Percentiles rank a stretch among this genome's conserved stretches.
phyloP scores from a whole-genome alignment of 371 early-diverging fungal genomes.

The Mucor indicus region DNA sequence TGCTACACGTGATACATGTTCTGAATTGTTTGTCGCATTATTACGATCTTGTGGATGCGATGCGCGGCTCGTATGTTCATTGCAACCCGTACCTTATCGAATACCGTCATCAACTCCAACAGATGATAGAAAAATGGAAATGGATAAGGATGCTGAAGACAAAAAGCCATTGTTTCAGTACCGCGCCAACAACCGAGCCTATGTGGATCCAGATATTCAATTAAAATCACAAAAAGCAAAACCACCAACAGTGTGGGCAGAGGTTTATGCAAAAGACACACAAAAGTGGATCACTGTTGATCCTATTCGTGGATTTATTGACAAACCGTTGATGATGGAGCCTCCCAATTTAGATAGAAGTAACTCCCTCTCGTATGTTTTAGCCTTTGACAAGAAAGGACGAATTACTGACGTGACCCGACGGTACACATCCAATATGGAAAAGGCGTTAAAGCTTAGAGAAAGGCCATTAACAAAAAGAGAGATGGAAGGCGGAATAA shows the following conservation, averaged over 20 bases:
- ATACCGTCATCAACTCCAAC: conserved; percentile 20
- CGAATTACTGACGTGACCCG: conserved; percentile 64
- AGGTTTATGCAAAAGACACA: conserved; percentile 45
- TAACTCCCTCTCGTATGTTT: conserved; percentile 57
- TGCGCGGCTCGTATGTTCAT: conserved; percentile 61
- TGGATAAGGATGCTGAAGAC: background rate
- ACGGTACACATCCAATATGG: conserved; percentile 62
- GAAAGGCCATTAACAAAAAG: conserved; percentile 44
- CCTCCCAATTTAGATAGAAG: conserved; percentile 35
- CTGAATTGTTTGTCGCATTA: conserved; percentile 59
- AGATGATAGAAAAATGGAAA: conserved; percentile 4
- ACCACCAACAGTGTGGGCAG: conserved; percentile 59
- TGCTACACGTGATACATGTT: conserved; percentile 49
- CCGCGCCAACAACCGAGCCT: conserved; percentile 7
- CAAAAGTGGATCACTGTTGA: conserved; percentile 65
- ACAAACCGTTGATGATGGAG: conserved; percentile 52
- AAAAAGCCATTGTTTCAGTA: conserved; percentile 18
- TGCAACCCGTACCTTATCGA: conserved; percentile 64
- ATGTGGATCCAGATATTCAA: conserved; percentile 20
- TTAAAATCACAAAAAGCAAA: conserved; percentile 26
- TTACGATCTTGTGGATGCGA: conserved; percentile 52
- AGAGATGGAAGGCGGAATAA: conserved; percentile 32
- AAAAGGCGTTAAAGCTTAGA: conserved; percentile 50
- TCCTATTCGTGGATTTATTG: conserved; percentile 54
- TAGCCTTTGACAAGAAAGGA: conserved; percentile 44